Percentiles rank a stretch among this genome's conserved stretches.
phyloP scores from a whole-genome alignment of 2,329 filamentous ascomycete species.

The Ciborinia camelliae region DNA sequence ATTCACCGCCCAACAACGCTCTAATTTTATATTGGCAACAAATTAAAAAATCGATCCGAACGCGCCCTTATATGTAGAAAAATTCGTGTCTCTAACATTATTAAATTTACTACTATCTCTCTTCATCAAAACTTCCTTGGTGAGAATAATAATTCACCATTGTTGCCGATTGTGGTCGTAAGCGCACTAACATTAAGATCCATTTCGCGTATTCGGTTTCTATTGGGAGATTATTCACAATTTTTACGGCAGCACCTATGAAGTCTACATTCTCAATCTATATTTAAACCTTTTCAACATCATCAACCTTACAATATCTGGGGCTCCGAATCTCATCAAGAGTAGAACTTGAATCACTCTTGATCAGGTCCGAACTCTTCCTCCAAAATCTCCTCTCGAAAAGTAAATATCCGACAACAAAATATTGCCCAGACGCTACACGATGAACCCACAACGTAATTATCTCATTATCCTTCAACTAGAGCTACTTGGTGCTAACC shows the following conservation, averaged over 20 bases:
- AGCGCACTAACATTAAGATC: too few relatives aligned
- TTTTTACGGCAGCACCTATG: background rate
- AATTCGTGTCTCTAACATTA: too few relatives aligned
- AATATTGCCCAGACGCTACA: background rate
- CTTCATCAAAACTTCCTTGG: background rate
- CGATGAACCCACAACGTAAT: background rate
- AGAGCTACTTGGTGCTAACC: background rate
- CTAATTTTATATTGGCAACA: too few relatives aligned
- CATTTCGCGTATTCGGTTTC: background rate
- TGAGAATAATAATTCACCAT: background rate
- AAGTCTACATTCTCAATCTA: background rate
- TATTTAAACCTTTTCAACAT: too few relatives aligned
- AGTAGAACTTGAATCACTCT: background rate
- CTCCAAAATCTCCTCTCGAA: background rate
- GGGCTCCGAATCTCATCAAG: background rate
- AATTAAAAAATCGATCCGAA: too few relatives aligned
- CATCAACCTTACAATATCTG: background rate
- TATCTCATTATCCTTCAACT: background rate
- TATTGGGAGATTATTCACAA: background rate
- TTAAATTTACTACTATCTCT: background rate
- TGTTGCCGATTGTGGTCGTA: background rate
- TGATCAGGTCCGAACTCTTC: background rate
- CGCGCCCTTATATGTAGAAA: too few relatives aligned
- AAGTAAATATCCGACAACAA: background rate
- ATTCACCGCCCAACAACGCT: too few relatives aligned